Base-by-base conservation (phyloP, 306 rosid genomes). In the Glycine latifolia region DNA sequence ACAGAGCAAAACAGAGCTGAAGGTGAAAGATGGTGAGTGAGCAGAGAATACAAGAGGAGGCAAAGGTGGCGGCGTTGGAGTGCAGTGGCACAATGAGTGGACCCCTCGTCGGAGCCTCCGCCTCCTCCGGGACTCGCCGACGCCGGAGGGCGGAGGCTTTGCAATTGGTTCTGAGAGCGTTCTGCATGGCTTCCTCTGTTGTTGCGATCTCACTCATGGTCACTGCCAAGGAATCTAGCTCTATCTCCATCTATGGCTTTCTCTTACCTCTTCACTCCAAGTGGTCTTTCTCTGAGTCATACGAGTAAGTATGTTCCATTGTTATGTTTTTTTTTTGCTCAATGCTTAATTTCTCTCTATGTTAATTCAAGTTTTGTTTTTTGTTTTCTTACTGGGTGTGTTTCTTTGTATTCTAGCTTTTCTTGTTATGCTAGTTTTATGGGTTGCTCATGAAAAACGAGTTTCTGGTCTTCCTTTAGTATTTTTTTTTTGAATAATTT, bases 221-320 rank as follows among this genome's bases (percentile, higher is more conserved):
- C 13, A 93, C 97, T 0, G 99, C 99, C 10, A 66, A 59, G 77
- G 87, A 95, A 81, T 85, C 87, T 10, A 78, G 79, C 84, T 76
- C 86, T 2, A 85, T 95, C 73, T 63, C 84, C 71, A 68, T 95
- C 79, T 89, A 88, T 71, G 95, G 95, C 53, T 88, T 93, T 77
- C 70, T 58, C 12, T 84, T 93, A 2, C 93, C 97, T 10, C 75
- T 95, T 71, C 85, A 83, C 66, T 91, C 99, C 68, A 90, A 90
- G 71, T 95, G 99, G 99, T 90, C 97, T 26, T 89, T 89, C 77
- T 82, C 99, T 12, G 81, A 87, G 52, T 89, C 97, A 1, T 91
- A 88, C 76, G 89, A 86, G 97, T 95, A 86, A 86, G 90, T 2
- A 26, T 26, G 31, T 26, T 26, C 31, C 31, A 26, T 26, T 26